phyloP scores from a whole-genome alignment of 2,329 filamentous ascomycete species.

The Ciborinia camelliae region DNA sequence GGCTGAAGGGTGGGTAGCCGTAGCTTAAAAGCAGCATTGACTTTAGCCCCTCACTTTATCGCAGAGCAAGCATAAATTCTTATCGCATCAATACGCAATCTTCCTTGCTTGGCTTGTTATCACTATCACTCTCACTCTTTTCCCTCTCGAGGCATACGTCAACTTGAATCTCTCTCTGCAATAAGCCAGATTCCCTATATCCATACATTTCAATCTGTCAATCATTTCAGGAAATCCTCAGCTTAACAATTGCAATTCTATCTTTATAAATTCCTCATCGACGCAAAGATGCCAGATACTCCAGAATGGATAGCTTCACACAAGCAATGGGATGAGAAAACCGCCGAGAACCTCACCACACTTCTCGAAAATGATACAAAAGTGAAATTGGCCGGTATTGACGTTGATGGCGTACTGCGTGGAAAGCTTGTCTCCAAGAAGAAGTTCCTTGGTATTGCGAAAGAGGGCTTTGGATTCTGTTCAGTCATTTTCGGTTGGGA shows the following conservation, averaged over 20 bases:
- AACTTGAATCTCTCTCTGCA: neutral
- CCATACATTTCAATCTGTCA: neutral
- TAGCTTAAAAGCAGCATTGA: neutral
- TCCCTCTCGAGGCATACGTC: neutral
- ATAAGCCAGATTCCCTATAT: neutral
- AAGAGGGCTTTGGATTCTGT: slow-evolving; percentile 86
- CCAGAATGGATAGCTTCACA: slow-evolving; percentile 18
- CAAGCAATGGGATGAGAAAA: slow-evolving; percentile 44
- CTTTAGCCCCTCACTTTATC: slow-evolving; percentile 4
- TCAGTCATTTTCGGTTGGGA: slow-evolving; percentile 95
- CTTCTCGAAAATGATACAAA: slow-evolving; percentile 69
- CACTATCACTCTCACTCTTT: neutral
- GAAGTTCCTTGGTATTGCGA: slow-evolving; percentile 83
- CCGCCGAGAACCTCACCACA: slow-evolving; percentile 59
- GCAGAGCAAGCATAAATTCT: slow-evolving; percentile 1
- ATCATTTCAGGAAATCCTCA: neutral
- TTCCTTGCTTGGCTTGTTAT: neutral
- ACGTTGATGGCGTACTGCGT: slow-evolving; percentile 82
- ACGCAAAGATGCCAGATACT: slow-evolving; percentile 12
- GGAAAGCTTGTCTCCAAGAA: slow-evolving; percentile 90
- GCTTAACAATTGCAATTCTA: neutral
- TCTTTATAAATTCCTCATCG: neutral
- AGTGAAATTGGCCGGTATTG: slow-evolving; percentile 84
- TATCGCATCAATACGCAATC: neutral
- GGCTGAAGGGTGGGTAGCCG: too few relatives aligned